phyloP scores from a whole-genome alignment of 805 yeast species.

The Zygosaccharomyces bisporus region DNA sequence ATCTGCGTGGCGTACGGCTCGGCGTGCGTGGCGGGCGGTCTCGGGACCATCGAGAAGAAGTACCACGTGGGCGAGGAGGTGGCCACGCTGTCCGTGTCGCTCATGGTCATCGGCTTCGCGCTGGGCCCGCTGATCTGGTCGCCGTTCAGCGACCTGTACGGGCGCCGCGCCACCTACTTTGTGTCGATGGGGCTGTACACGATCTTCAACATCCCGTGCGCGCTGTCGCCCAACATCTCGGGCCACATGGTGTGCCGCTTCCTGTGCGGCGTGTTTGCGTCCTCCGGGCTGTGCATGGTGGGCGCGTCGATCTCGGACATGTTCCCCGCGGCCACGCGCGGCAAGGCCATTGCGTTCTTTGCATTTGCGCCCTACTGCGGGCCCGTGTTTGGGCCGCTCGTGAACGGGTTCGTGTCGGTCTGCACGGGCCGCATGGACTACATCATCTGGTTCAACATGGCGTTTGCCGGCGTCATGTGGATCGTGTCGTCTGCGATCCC shows the following conservation, averaged over 20 bases:
- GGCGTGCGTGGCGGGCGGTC: constrained; percentile 83
- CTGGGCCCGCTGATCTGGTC: constrained; percentile 89
- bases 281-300: constrained; percentile 79
- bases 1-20: constrained; percentile 92
- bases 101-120: constrained; percentile 86
- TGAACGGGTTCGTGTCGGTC: constrained; percentile 79
- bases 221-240: constrained; percentile 76
- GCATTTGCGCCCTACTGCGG: constrained; percentile 93
- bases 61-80: constrained; percentile 74
- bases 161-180: constrained; percentile 80
- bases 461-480: constrained; percentile 85
- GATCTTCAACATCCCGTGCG: constrained; percentile 83
- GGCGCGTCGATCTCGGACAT: constrained; percentile 91
- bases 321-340: constrained; percentile 77
- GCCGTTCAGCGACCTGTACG: constrained; percentile 80
- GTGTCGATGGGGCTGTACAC: constrained; percentile 70
- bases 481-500: constrained; percentile 62
- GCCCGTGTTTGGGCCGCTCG: constrained; percentile 85
- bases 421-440: constrained; percentile 65
- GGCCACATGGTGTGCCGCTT: constrained; percentile 79
- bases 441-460: constrained; percentile 89
- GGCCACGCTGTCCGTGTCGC: constrained; percentile 71
- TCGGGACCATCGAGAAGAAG: constrained; percentile 60
- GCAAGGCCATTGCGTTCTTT: constrained; percentile 85
- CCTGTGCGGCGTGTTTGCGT: constrained; percentile 79